These are phyloP conservation scores for Trichosanthes truncata DNA, from an alignment of 306 rosid species.

Conservation along the genomic window DNA sequence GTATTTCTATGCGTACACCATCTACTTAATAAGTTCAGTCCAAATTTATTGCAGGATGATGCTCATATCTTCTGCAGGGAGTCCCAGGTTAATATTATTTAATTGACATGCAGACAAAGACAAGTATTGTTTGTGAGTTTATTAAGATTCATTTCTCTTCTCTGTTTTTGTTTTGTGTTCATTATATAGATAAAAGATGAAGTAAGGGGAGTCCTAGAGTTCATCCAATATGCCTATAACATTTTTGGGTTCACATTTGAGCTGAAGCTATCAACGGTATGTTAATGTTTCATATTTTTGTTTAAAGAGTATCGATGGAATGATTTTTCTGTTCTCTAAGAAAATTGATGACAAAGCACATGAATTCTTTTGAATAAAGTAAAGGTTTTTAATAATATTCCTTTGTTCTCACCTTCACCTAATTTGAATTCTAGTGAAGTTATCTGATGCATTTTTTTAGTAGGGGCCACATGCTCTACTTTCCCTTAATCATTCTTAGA, in stretches of 20 bases:
- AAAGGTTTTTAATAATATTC: neutral
- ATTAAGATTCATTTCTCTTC: neutral
- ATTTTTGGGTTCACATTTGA: constrained; percentile 85
- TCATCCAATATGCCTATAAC: constrained; percentile 48
- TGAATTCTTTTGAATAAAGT: neutral
- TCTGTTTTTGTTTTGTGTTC: constrained; percentile 13
- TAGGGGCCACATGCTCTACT: neutral
- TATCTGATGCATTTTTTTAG: neutral
- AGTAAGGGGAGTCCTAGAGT: constrained; percentile 61
- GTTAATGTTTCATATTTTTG: neutral
- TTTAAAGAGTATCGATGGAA: neutral
- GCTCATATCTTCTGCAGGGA: constrained; percentile 93
- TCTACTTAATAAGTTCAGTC: constrained; percentile 21
- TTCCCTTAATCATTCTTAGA: neutral
- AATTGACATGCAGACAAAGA: neutral
- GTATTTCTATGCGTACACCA: neutral
- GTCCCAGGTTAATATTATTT: constrained; percentile 57
- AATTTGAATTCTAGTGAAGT: neutral
- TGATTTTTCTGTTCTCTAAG: neutral
- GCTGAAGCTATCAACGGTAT: constrained; percentile 82
- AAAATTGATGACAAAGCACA: neutral
- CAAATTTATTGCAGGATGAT: constrained; percentile 61
- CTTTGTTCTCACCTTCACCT: neutral
- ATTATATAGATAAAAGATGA: constrained; percentile 71
- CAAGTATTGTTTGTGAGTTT: neutral